Evolutionary conservation across 2,329 filamentous ascomycete species (phyloP).

Genomic region (Neonectria sp.): DNA sequence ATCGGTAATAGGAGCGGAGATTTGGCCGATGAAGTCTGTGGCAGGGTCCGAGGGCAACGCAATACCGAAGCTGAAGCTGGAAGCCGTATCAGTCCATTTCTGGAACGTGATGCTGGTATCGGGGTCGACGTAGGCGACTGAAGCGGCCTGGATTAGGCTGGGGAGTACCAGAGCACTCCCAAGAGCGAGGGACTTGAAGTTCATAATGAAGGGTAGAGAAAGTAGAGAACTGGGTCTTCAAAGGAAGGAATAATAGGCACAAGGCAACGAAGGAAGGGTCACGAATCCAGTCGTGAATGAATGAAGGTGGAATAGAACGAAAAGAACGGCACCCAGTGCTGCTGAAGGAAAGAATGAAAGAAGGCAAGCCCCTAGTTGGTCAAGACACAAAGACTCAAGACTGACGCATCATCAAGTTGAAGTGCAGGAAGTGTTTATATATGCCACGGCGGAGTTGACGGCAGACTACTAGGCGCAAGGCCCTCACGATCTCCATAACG

Average conservation of each 20-base stretch:
- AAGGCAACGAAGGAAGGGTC: constrained; percentile 24
- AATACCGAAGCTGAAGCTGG: constrained; percentile 68
- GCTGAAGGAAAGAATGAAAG: constrained; percentile 21
- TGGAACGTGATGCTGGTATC: constrained; percentile 69
- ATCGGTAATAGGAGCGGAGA: constrained; percentile 65
- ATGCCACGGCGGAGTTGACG: not conserved
- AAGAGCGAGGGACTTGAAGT: constrained; percentile 36
- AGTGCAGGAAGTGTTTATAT: constrained; percentile 14
- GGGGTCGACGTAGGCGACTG: constrained; percentile 57
- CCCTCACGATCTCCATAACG: constrained; percentile 1
- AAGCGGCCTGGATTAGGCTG: constrained; percentile 31
- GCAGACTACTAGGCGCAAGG: not conserved
- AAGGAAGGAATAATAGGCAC: constrained; percentile 12
- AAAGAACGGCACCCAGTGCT: constrained; percentile 35
- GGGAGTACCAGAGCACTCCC: constrained; percentile 38
- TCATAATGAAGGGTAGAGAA: constrained; percentile 26
- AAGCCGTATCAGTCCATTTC: constrained; percentile 61
- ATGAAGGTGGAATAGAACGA: constrained; percentile 21
- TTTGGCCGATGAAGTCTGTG: constrained; percentile 70
- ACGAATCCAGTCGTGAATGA: constrained; percentile 30
- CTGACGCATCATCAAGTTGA: not conserved
- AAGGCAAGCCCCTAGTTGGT: constrained; percentile 24
- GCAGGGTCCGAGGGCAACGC: constrained; percentile 67
- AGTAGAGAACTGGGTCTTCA: not conserved
- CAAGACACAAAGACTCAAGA: constrained; percentile 3